phyloP scores from a whole-genome alignment of 1,284 basidiomycete genomes.

The Lentinus polychrous region DNA sequence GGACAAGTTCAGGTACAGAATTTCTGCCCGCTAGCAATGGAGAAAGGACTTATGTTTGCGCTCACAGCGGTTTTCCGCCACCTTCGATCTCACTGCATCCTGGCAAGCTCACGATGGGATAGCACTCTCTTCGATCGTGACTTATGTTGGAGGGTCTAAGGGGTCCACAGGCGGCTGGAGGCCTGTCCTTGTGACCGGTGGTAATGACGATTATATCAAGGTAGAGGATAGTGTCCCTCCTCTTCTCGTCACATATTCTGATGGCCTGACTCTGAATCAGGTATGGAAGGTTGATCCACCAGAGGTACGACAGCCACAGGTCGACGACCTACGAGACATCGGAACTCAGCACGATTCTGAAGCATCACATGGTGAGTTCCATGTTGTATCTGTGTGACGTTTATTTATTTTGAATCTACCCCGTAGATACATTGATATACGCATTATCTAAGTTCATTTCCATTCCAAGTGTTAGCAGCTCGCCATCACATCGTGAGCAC shows the following conservation, averaged over 20 bases:
- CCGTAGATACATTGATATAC: constrained; percentile 56
- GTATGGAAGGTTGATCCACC: constrained; percentile 47
- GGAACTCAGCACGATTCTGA: constrained; percentile 8
- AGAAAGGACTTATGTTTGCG: constrained; percentile 1
- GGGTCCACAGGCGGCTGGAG: constrained; percentile 10
- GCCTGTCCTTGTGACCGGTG: constrained; percentile 68
- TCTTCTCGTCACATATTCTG: background rate
- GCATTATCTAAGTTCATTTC: constrained; percentile 84
- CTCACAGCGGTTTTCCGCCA: constrained; percentile 66
- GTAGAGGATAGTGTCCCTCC: constrained; percentile 28
- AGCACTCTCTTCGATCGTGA: constrained; percentile 70
- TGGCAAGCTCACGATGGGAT: constrained; percentile 81
- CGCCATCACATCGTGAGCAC: constrained; percentile 69
- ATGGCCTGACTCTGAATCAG: constrained; percentile 23
- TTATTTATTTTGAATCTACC: background rate
- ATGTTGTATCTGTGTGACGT: background rate
- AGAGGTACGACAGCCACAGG: constrained; percentile 11
- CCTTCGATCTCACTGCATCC: constrained; percentile 77
- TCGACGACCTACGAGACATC: constrained; percentile 8
- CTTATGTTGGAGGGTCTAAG: constrained; percentile 17
- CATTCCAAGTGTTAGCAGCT: constrained; percentile 79
- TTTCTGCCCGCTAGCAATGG: too few species aligned
- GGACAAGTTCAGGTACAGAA: constrained; percentile 74
- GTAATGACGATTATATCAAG: constrained; percentile 81
- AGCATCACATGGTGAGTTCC: constrained; percentile 15